phyloP scores from a whole-genome alignment of 1,139 yeast species.

The Meyerozyma athensensis region DNA sequence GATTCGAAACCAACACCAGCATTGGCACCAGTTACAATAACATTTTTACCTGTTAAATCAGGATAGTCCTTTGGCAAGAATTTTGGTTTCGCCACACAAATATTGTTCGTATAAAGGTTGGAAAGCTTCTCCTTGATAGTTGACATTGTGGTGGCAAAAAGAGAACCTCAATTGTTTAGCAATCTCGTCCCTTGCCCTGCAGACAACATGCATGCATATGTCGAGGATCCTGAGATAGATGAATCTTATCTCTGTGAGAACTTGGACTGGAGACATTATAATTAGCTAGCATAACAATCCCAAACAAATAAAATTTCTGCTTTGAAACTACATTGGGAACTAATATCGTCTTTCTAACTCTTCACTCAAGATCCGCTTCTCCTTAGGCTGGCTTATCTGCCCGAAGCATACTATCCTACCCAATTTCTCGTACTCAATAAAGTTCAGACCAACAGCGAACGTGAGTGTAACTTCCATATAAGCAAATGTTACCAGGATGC shows the following conservation, averaged over 20 bases:
- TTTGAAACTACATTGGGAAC: too few species aligned
- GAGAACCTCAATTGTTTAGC: neutral
- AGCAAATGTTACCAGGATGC: neutral
- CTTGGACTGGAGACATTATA: too few species aligned
- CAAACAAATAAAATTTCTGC: too few species aligned
- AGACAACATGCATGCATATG: too few species aligned
- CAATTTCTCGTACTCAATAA: neutral
- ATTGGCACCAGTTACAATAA: slow-evolving; percentile 43
- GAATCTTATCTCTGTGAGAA: too few species aligned
- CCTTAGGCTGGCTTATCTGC: neutral
- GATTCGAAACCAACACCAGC: slow-evolving; percentile 45
- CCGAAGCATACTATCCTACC: neutral
- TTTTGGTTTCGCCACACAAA: neutral
- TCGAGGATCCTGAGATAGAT: too few species aligned
- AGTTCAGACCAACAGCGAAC: slow-evolving; percentile 1
- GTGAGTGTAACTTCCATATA: slow-evolving; percentile 3
- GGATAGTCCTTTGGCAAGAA: slow-evolving; percentile 26
- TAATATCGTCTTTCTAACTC: too few species aligned
- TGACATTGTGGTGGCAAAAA: neutral
- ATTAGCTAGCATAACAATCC: too few species aligned
- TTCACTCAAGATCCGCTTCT: slow-evolving; percentile 1
- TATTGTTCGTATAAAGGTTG: neutral
- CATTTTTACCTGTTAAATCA: slow-evolving; percentile 36
- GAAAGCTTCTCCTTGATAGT: neutral
- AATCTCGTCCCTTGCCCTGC: too few species aligned